A percentile compares a stretch with the other conserved stretches of the same genome.
Evolutionary conservation across 116 monocot species (phyloP).

Genomic region (Phalaenopsis hybrid): DNA sequence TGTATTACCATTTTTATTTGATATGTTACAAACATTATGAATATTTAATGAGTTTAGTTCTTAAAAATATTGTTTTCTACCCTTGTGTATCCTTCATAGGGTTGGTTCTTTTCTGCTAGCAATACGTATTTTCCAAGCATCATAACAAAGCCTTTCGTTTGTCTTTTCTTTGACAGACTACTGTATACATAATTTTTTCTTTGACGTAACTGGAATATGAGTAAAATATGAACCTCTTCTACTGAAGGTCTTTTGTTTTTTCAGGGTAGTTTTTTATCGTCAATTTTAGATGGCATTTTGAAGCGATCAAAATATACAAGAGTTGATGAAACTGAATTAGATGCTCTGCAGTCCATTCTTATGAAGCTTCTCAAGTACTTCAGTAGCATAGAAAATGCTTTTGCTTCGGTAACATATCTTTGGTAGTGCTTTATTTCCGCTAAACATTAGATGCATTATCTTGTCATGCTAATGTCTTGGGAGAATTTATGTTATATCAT

Average conservation of each 20-base stretch:
- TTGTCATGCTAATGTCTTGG: not conserved
- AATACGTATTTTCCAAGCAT: not conserved
- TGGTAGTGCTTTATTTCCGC: not conserved
- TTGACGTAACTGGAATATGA: not conserved
- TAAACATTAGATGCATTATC: not conserved
- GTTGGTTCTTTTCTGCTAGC: not conserved
- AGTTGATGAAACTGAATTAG: constrained; percentile 18
- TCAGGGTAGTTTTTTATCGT: constrained; percentile 29
- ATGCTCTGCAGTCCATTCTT: constrained; percentile 28
- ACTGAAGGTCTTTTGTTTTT: constrained; percentile 5
- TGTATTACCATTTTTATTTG: too few species aligned
- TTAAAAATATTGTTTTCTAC: too few species aligned
- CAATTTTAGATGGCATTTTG: constrained; percentile 32
- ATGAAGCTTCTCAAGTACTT: constrained; percentile 34
- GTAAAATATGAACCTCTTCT: not conserved
- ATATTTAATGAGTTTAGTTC: too few species aligned
- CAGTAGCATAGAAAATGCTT: constrained; percentile 16
- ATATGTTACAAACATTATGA: too few species aligned
- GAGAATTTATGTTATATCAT: not conserved
- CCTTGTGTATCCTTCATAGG: not conserved
- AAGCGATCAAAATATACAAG: constrained; percentile 12
- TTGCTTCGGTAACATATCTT: constrained; percentile 25
- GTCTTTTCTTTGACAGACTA: not conserved
- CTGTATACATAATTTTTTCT: not conserved
- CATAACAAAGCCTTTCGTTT: not conserved